Percentiles rank a stretch among this genome's conserved stretches.
Evolutionary conservation across 441 rosid species (phyloP).

Genomic region (Pelargonium australe): DNA sequence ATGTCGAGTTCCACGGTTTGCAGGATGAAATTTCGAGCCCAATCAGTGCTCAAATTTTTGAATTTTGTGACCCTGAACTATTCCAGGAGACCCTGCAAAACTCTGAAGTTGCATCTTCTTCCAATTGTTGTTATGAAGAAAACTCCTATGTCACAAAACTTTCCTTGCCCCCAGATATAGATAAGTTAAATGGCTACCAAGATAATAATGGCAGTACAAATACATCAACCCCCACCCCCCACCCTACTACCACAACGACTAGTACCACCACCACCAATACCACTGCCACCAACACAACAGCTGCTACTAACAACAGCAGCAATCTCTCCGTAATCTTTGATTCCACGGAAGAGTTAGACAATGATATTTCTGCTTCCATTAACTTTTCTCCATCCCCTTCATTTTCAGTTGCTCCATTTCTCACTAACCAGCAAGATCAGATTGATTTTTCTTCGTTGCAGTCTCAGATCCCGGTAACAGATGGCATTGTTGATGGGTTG

Average conservation of each 20-base stretch:
- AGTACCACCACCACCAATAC: conserved; percentile 19
- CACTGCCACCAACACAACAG: conserved; percentile 17
- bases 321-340: conserved; percentile 51
- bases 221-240: conserved; percentile 25
- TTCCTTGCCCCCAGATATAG: conserved; percentile 16
- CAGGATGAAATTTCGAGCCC: conserved; percentile 85
- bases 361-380: conserved; percentile 74
- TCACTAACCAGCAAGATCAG: conserved; percentile 37
- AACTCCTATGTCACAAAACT: conserved; percentile 28
- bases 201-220: conserved; percentile 23
- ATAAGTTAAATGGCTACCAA: conserved; percentile 29
- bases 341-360: conserved; percentile 61
- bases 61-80: conserved; percentile 61
- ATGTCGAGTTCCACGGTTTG: conserved; percentile 15
- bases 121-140: conserved; percentile 51
- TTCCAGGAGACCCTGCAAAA: conserved; percentile 59
- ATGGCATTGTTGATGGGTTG: conserved; percentile 5
- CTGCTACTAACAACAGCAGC: conserved; percentile 19
- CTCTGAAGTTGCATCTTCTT: conserved; percentile 65
- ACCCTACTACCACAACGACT: conserved; percentile 21
- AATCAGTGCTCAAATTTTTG: conserved; percentile 53
- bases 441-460: conserved; percentile 55
- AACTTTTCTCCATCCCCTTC: conserved; percentile 65
- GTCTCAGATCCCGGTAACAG: conserved; percentile 36
- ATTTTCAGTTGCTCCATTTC: conserved; percentile 40